Base-by-base conservation (phyloP, 2,329 filamentous ascomycete species). In the Monosporascus sp. region DNA sequence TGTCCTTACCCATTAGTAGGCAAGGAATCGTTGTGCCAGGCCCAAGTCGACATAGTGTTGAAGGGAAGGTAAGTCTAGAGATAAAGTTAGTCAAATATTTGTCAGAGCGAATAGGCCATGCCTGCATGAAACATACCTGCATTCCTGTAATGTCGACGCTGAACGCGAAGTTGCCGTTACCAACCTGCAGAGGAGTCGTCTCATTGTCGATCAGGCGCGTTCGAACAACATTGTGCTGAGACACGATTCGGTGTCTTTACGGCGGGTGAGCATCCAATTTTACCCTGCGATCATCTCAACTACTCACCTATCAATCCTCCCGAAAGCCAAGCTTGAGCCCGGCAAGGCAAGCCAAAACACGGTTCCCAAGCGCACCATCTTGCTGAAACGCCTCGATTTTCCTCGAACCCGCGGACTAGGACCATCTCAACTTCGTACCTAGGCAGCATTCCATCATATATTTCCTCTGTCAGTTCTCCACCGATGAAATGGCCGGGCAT, bases 1-100 rank as follows among this genome's bases (percentile, higher is more conserved):
- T 31, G 11, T 2, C 52, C 56, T 27, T 60, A 67, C 65, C 62
- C 61, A 26, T 63, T 69, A 4, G 62, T 69, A 2, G 77, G 77
- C 16, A 79, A 47, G 2, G 58, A 61, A 49, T 67, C 65, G 37
- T 66, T 66, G 45, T 67, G 65, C 62, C 65, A 67, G 20, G 63
- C 64, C 65, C 65, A 67, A 43, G 62, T 66, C 2, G 62, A 65
- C 7, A 66, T 56, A 4, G 64, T 66, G 31, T 66, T 66, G 34
- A 65, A 66, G 5, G 65, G 62, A 22, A 66, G 50, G 44, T 66
- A 62, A 1, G 59, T 63, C 61, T 66, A 43, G 17, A 20, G 19
- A 24, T 14, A 6, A 14, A 14, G 40, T 43, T 43, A 20, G 9
- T 2, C n/a, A 43, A 20, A 11, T 5, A 43, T 8, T 9, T 11